Conservation (phyloP, 1,284 basidiomycete genomes). For the Mycena citricolor region DNA sequence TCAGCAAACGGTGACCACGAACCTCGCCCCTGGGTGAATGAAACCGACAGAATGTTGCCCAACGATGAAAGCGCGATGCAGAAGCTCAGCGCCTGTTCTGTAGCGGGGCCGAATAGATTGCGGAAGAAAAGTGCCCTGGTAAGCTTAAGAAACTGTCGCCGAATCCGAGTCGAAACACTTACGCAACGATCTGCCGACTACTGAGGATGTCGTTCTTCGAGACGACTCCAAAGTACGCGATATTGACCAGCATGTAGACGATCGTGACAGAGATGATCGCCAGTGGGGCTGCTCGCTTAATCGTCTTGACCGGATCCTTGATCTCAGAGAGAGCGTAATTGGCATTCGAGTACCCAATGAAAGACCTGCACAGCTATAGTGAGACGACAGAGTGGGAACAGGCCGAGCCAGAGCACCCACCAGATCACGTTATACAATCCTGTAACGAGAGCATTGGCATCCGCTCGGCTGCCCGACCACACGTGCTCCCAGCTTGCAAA, state of each 20-base stretch:
- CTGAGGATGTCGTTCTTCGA: constrained; percentile 60
- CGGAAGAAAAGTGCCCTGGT: constrained; percentile 62
- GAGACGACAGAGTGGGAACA: constrained; percentile 2
- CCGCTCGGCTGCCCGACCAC: no score
- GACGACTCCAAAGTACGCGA: constrained; percentile 68
- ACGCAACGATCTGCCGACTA: constrained; percentile 64
- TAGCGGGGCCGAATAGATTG: constrained; percentile 57
- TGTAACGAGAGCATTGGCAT: no score
- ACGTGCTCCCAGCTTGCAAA: no score
- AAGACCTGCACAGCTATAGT: constrained; percentile 51
- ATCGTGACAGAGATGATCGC: constrained; percentile 53
- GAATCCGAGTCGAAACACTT: constrained; percentile 25
- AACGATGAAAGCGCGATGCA: constrained; percentile 61
- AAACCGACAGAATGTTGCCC: constrained; percentile 57
- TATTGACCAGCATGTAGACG: constrained; percentile 59
- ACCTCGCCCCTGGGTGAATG: constrained; percentile 65
- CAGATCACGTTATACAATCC: constrained; percentile 66
- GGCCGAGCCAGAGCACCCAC: constrained; percentile 35
- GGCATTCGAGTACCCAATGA: constrained; percentile 65
- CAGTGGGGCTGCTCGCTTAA: constrained; percentile 62
- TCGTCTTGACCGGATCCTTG: constrained; percentile 60
- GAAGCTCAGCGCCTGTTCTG: constrained; percentile 57
- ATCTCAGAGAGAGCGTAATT: constrained; percentile 71
- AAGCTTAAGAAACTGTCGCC: constrained; percentile 1
- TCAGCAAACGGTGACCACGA: constrained; percentile 12